phyloP scores from a whole-genome alignment of 2,329 filamentous ascomycete species.

The Amylocarpus encephaloides region DNA sequence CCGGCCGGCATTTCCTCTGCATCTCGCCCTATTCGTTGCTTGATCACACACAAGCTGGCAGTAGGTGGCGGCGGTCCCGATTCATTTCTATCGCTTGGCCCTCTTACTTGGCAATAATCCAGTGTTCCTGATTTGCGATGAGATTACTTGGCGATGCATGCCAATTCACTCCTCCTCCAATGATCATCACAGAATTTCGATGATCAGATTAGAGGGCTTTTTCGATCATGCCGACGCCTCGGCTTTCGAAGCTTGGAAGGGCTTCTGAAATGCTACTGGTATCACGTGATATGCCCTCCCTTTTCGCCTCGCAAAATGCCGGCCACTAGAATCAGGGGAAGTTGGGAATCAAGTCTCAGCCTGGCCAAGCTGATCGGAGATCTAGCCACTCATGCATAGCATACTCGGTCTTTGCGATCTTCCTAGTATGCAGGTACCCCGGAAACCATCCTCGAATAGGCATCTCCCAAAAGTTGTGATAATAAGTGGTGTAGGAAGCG shows the following conservation, averaged over 20 bases:
- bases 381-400: neutral
- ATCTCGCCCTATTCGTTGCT: neutral
- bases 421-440: neutral
- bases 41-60: neutral
- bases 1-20: neutral
- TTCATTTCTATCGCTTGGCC: conserved; percentile 1
- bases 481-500: neutral
- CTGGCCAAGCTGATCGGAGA: neutral
- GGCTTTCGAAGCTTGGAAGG: neutral
- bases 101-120: neutral
- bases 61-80: neutral
- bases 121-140: conserved; percentile 3
- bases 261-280: neutral
- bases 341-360: too few relatives aligned
- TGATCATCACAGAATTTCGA: neutral
- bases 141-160: neutral
- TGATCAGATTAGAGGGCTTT: neutral
- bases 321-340: neutral
- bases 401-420: neutral
- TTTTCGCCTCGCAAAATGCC: neutral
- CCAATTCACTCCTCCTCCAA: neutral
- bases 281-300: neutral
- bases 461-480: neutral
- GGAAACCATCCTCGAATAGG: conserved; percentile 1
- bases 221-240: neutral